Base-by-base conservation (phyloP, 192 early-diverging fungal species). In the Funneliformis mosseae region DNA sequence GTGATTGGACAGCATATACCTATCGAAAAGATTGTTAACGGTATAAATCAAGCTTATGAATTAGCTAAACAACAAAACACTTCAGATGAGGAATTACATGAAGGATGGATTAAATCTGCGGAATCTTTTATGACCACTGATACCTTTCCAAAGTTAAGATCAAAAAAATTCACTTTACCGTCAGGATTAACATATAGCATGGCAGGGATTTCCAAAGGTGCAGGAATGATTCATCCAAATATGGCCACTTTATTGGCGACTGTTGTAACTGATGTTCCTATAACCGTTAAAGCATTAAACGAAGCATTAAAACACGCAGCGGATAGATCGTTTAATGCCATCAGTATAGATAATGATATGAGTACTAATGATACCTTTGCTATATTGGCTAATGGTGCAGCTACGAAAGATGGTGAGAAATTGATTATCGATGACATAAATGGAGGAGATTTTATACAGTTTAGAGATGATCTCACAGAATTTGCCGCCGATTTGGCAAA, bases 171-270 rank as follows among this genome's bases (percentile, higher is more conserved):
- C 77, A 77, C 68, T 7, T 70, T 92, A 39, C 85, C 91, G 0
- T 82, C 82, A 23, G 89, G 87, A 18, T 75, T 81, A 12, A 75
- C 80, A 8, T 96, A 92, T 75, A 84, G 91, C n/a, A 92, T 99
- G 89, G 96, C 97, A 0, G 97, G 97, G 21, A 96, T 97, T 84
- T 92, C 92, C 25, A 99, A 99, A 87, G 97, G 97, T 46, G 97
- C 97, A 6, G 97, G 97, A 11, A 97, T 97, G 97, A 97, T 99
- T 74, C 97, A 99, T 82, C 97, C 97, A 12, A 96, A 98, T 85
- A 99, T 99, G 97, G 97, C 97, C 16, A 99, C 97, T 8, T 85
- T 99, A 80, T 88, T 99, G 46, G 92, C 92, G 9, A 91, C 92
- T 18, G 87, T 98, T 14, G 95, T 95, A 67, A 99, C 97, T 1